phyloP scores from a whole-genome alignment of 1,284 basidiomycete species.

The Rhodotorula sp. region DNA sequence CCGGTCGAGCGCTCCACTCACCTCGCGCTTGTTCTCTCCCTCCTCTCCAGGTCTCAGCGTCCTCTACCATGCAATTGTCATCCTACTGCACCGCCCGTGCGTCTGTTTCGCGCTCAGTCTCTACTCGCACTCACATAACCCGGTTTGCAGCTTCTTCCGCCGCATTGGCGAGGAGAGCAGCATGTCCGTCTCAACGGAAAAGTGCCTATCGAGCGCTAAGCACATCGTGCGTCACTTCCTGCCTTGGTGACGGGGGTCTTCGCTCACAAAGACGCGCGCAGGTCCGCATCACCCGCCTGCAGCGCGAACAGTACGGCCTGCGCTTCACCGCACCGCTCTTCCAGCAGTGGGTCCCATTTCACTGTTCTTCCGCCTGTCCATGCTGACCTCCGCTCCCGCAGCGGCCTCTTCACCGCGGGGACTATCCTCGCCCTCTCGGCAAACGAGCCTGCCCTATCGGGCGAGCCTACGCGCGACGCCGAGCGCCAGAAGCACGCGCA shows the following conservation, averaged over 20 bases:
- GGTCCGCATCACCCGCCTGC: conserved; percentile 22
- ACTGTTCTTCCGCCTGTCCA: no score
- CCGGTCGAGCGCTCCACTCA: neutral
- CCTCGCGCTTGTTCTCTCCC: no score
- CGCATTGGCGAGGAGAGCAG: neutral
- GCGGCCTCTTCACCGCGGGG: conserved; percentile 11
- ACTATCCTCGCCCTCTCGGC: conserved; percentile 23
- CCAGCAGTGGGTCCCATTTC: conserved; percentile 22
- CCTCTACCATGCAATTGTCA: neutral
- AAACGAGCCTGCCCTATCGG: conserved; percentile 9
- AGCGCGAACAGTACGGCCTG: conserved; percentile 5
- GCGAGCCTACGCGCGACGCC: conserved; percentile 5
- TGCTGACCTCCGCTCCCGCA: neutral
- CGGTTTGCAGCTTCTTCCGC: conserved; percentile 18
- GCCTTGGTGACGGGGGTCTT: neutral
- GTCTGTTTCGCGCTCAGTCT: neutral
- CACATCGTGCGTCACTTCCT: conserved; percentile 2
- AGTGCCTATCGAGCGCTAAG: conserved; percentile 11
- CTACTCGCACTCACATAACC: neutral
- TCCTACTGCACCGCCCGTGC: conserved; percentile 4
- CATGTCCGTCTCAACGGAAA: conserved; percentile 12
- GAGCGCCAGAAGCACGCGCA: conserved; percentile 10
- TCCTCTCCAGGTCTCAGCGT: neutral
- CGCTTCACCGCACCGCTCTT: neutral
- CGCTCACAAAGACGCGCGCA: neutral